Evolutionary conservation across 192 early-diverging fungal species (phyloP).

Genomic region (Lobosporangium transversale): DNA sequence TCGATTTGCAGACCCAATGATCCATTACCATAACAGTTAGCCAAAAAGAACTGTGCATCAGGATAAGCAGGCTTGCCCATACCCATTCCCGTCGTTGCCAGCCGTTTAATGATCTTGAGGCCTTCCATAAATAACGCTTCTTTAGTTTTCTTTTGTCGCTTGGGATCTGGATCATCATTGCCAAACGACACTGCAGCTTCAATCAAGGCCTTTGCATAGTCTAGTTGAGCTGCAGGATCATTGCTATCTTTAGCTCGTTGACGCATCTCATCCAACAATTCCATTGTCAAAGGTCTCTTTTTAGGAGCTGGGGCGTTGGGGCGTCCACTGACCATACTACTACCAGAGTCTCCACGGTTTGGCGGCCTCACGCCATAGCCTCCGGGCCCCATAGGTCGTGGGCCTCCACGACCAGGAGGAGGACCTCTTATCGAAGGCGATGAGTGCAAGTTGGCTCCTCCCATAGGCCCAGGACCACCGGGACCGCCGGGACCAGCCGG

Average conservation of each 20-base stretch:
- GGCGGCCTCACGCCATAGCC: constrained; percentile 2
- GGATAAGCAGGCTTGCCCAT: constrained; percentile 80
- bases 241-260: constrained; percentile 61
- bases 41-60: constrained; percentile 94
- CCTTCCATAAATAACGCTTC: constrained; percentile 84
- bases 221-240: constrained; percentile 80
- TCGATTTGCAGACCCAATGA: constrained; percentile 79
- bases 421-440: constrained; percentile 32
- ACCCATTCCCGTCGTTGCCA: constrained; percentile 74
- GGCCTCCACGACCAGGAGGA: constrained; percentile 32
- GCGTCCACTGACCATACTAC: constrained; percentile 7
- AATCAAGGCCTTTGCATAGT: constrained; percentile 90
- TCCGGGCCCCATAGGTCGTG: constrained; percentile 27
- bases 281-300: constrained; percentile 31
- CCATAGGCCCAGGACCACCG: constrained; percentile 8
- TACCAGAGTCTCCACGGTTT: constrained; percentile 34
- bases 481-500: constrained; percentile 8
- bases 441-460: constrained; percentile 28
- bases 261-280: constrained; percentile 51
- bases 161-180: constrained; percentile 71
- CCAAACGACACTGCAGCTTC: constrained; percentile 76
- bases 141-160: constrained; percentile 74
- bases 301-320: constrained; percentile 21
- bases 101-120: constrained; percentile 85
- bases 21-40: constrained; percentile 89